phyloP scores from a whole-genome alignment of 164 flowering plant species.

The Vitis vinifera region DNA sequence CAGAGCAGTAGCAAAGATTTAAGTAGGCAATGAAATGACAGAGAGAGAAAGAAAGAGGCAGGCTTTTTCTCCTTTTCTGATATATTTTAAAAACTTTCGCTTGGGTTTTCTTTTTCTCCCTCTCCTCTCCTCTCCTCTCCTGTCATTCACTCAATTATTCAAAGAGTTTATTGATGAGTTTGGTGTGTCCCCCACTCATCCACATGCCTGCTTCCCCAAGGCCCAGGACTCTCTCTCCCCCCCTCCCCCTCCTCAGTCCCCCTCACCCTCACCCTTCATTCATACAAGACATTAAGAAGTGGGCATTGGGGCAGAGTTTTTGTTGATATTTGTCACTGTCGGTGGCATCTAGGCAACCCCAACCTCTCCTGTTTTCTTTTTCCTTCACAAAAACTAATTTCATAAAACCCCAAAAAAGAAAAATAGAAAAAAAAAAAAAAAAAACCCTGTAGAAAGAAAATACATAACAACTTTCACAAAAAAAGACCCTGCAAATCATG shows the following conservation, averaged over 20 bases:
- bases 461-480: no score
- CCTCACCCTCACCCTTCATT: conserved; percentile 11
- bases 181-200: conserved; percentile 48
- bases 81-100: no score
- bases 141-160: conserved; percentile 29
- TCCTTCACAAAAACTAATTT: not conserved
- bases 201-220: conserved; percentile 48
- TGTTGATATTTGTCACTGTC: conserved; percentile 29
- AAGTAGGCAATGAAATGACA: not conserved
- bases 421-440: no score
- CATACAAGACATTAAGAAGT: not conserved
- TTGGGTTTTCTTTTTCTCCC: conserved; percentile 1
- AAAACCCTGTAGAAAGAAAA: no score
- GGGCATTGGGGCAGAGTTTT: not conserved
- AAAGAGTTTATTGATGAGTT: conserved; percentile 23
- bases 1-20: not conserved
- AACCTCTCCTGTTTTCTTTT: conserved; percentile 4
- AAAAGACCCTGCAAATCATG: no score
- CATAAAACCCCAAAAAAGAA: no score
- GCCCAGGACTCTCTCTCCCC: conserved; percentile 29
- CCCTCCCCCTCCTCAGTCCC: not conserved
- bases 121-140: conserved; percentile 15
- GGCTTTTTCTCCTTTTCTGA: not conserved
- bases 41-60: conserved; percentile 5
- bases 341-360: conserved; percentile 21